Evolutionary conservation across 1,139 yeast genomes (phyloP), one percentile per base, ranked within the genome.

Genomic region (Pneumocystis carinii): DNA sequence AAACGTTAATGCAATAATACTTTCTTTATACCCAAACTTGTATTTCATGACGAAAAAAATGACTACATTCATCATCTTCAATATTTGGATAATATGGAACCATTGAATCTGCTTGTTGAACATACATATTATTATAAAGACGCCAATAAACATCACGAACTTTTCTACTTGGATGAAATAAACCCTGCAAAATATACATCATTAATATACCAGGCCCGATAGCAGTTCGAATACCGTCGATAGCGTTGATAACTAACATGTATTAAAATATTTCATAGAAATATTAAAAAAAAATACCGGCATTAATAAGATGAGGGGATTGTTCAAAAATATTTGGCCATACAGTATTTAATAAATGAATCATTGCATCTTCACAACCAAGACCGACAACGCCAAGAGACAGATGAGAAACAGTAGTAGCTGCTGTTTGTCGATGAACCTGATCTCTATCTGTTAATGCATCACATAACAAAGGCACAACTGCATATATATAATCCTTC

Each of bases 351-450:
- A 88, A 74, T 65, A 81, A 79, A 72, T 87, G 92, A 10, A 85
- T 72, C 72, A 85, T 83, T 37, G 86, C 87, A 67, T 85, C 94
- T 67, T 85, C 94, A 66, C 82, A 78, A 0, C 92, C 89, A 14
- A 79, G 73, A 0, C 97, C 97, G 57, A 81, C 77, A 71, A 94
- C 84, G 39, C 90, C 87, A 56, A 90, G 73, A 0, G 97, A 89
- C 71, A 92, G 77, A 69, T 90, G 95, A 70, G 83, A 83, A 2
- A 90, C 83, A 1, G 89, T 95, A 0, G 90, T 85, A 0, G 98
- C 89, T 0, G 97, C 97, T 0, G 96, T 92, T 74, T 94, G 99
- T 61, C 98, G 80, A 71, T 92, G 97, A 2, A 92, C 97, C 61
- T 83, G 84, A 71, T 90, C 97, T 66, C 96, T 79, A 71, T 90